Percentiles rank a stretch among this genome's conserved stretches.
Conservation (phyloP, 352 stramenopile species). For the Globisporangium barbulae region DNA sequence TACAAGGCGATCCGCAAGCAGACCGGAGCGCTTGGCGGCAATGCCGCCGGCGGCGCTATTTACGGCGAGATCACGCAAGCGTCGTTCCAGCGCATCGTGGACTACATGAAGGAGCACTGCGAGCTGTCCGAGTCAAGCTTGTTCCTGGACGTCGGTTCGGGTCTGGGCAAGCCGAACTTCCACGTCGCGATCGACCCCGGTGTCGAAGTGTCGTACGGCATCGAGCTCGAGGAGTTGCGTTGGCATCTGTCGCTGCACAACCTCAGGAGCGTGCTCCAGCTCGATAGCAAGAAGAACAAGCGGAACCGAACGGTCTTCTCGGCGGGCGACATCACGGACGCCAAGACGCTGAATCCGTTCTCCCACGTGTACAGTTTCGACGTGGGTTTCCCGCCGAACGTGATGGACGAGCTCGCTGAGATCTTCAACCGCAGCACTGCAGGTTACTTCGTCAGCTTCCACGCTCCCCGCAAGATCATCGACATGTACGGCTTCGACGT, state of each 20-base stretch:
- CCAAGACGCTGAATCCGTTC: constrained; percentile 94
- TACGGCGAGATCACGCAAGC: constrained; percentile 97
- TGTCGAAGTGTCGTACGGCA: constrained; percentile 94
- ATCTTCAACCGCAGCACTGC: constrained; percentile 93
- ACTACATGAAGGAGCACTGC: constrained; percentile 93
- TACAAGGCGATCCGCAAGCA: constrained; percentile 94
- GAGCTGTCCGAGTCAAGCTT: constrained; percentile 82
- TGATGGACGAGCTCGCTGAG: constrained; percentile 90
- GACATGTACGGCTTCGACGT: constrained; percentile 93
- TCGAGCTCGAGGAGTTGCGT: constrained; percentile 94
- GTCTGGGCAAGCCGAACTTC: constrained; percentile 97
- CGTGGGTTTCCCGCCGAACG: constrained; percentile 95
- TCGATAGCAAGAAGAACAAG: constrained; percentile 62
- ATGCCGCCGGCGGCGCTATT: constrained; percentile 94
- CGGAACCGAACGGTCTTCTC: constrained; percentile 85
- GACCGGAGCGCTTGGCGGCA: constrained; percentile 93
- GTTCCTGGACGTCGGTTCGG: constrained; percentile 97
- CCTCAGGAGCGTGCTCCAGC: constrained; percentile 83
- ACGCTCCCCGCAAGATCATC: constrained; percentile 89
- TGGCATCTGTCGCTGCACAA: constrained; percentile 95
- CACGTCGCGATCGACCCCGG: constrained; percentile 95
- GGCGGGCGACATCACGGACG: constrained; percentile 93
- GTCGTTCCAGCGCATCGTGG: constrained; percentile 96
- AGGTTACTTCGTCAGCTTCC: constrained; percentile 95
- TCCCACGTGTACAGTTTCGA: constrained; percentile 99